A percentile compares a stretch with the other conserved stretches of the same genome.
phyloP scores from a whole-genome alignment of 345 rosid species.

The Fremontodendron californicum region DNA sequence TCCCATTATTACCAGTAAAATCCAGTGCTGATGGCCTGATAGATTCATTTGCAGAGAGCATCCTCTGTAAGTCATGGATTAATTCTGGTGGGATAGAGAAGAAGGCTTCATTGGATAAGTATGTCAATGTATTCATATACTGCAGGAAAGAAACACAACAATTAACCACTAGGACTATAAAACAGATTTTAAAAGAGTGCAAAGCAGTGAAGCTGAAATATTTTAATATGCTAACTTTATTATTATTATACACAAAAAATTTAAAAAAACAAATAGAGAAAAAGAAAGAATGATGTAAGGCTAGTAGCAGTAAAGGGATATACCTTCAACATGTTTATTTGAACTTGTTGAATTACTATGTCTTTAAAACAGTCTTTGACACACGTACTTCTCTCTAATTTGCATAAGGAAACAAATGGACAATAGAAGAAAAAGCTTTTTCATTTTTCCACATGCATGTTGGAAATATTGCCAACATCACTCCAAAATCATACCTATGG shows the following conservation, averaged over 20 bases:
- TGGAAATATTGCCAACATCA: constrained; percentile 1
- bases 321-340: neutral
- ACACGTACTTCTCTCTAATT: neutral
- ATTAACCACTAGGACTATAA: constrained; percentile 1
- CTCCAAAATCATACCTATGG: neutral
- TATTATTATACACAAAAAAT: neutral
- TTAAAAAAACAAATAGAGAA: neutral
- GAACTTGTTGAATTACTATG: neutral
- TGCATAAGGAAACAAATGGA: neutral
- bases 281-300: neutral
- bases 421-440: neutral
- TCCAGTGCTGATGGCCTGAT: constrained; percentile 84
- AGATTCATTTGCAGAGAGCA: constrained; percentile 85
- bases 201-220: neutral
- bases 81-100: constrained; percentile 78
- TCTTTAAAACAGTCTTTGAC: neutral
- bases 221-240: neutral
- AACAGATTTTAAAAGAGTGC: neutral
- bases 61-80: constrained; percentile 82
- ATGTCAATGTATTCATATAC: constrained; percentile 86
- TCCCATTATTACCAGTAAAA: constrained; percentile 65
- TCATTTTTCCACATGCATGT: neutral
- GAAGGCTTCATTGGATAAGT: constrained; percentile 83
- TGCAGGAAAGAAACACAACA: constrained; percentile 42
- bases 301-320: neutral